A percentile compares a stretch with the other conserved stretches of the same genome.
Evolutionary conservation across 2,329 filamentous ascomycete species (phyloP).

Genomic region (Venturia asperata): DNA sequence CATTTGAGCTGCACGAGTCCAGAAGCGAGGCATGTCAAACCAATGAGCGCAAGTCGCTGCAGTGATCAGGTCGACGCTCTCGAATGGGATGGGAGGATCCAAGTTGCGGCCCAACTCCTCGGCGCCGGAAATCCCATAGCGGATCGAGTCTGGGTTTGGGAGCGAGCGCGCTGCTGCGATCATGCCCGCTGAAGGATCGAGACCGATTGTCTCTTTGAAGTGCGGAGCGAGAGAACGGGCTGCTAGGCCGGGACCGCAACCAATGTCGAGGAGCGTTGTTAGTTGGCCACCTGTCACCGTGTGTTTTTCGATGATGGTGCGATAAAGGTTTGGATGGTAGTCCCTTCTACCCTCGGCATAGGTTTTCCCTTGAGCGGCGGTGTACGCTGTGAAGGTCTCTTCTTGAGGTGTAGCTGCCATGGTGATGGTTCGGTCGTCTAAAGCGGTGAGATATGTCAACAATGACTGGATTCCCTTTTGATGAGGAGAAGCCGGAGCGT

Average conservation of each 20-base stretch:
- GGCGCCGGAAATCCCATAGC: conserved; percentile 39
- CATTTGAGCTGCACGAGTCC: conserved; percentile 39
- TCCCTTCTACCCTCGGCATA: conserved; percentile 39
- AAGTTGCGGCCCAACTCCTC: conserved; percentile 37
- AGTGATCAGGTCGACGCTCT: conserved; percentile 44
- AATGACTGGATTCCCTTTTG: too few relatives aligned
- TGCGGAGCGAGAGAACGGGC: conserved; percentile 39
- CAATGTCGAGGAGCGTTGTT: conserved; percentile 45
- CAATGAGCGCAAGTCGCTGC: conserved; percentile 49
- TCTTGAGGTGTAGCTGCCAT: conserved; percentile 6
- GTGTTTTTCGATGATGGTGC: conserved; percentile 43
- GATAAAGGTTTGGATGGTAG: conserved; percentile 44
- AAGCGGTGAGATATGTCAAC: neutral
- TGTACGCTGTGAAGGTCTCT: conserved; percentile 42
- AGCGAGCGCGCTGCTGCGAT: conserved; percentile 38
- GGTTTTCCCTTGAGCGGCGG: conserved; percentile 35
- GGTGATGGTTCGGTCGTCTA: neutral
- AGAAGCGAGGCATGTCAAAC: conserved; percentile 51
- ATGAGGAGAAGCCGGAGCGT: too few relatives aligned
- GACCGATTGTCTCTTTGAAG: conserved; percentile 43
- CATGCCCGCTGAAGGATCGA: conserved; percentile 50
- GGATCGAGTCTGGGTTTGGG: conserved; percentile 28
- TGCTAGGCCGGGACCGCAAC: conserved; percentile 50
- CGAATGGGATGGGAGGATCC: conserved; percentile 26
- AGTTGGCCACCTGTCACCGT: conserved; percentile 39